These are phyloP conservation scores for Pyrus hybrid DNA, from an alignment of 331 rosid species.

Conservation along the genomic window DNA sequence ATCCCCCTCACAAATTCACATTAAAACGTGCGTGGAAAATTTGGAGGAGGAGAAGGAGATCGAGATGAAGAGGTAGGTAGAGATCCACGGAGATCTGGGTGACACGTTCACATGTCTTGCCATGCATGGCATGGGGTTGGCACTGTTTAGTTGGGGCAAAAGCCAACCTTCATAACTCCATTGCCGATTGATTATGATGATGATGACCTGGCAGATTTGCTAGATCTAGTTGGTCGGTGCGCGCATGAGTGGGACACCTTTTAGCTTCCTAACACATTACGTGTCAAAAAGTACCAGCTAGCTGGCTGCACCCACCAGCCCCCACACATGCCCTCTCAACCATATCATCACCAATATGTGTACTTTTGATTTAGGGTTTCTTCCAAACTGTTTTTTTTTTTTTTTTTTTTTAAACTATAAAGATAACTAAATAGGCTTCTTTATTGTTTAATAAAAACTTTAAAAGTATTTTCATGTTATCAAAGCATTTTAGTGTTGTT, in stretches of 20 bases:
- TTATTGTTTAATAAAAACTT: no score
- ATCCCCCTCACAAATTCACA: no score
- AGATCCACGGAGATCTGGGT: neutral
- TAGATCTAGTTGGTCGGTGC: conserved; percentile 52
- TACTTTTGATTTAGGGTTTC: no score
- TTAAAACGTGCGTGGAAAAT: no score
- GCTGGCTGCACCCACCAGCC: conserved; percentile 4
- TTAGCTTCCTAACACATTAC: conserved; percentile 3
- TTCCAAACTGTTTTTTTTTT: no score
- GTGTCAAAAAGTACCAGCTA: conserved; percentile 12
- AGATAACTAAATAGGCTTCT: no score
- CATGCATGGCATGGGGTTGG: conserved; percentile 17
- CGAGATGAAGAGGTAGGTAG: neutral
- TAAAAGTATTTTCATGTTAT: no score
- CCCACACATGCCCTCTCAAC: no score
- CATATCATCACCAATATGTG: no score
- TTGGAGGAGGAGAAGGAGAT: no score
- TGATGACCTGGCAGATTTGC: conserved; percentile 50
- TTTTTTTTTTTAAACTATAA: no score
- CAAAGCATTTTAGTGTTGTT: no score
- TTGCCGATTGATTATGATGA: neutral
- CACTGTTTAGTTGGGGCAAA: conserved; percentile 32
- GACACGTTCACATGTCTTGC: conserved; percentile 46
- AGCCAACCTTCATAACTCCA: neutral
- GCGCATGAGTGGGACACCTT: neutral